Evolutionary conservation across 208 protist genomes (phyloP).

Genomic region (Wallacemonas collosoma): DNA sequence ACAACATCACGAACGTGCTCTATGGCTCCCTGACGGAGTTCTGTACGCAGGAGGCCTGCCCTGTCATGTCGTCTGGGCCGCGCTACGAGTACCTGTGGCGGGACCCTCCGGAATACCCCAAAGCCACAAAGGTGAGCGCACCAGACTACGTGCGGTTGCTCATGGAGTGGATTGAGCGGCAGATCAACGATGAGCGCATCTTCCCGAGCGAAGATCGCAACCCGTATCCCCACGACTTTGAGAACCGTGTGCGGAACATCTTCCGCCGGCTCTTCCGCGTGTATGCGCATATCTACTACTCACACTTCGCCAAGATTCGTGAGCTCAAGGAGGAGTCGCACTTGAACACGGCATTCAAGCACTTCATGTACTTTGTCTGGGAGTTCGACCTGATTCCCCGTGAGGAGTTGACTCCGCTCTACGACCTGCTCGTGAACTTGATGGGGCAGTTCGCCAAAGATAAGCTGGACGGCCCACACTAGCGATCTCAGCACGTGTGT

Average conservation of each 20-base stretch:
- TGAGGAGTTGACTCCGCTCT: conserved; percentile 79
- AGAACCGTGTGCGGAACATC: conserved; percentile 93
- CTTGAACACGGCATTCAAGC: conserved; percentile 97
- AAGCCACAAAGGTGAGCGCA: conserved; percentile 94
- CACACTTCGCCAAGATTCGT: conserved; percentile 96
- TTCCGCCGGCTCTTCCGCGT: conserved; percentile 98
- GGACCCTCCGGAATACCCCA: conserved; percentile 95
- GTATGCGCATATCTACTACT: conserved; percentile 99
- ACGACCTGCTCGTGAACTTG: conserved; percentile 81
- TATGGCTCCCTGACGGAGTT: conserved; percentile 99
- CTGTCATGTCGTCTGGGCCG: conserved; percentile 96
- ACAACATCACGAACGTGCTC: conserved; percentile 99
- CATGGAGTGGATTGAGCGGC: conserved; percentile 98
- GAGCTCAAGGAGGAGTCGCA: conserved; percentile 97
- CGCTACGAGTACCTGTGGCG: conserved; percentile 98
- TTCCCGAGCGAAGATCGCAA: conserved; percentile 95
- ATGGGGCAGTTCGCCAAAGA: conserved; percentile 85
- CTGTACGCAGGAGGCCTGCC: conserved; percentile 95
- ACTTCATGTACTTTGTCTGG: conserved; percentile 92
- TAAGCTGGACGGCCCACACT: conserved; percentile 36
- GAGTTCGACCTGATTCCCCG: conserved; percentile 87
- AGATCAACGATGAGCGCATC: conserved; percentile 96
- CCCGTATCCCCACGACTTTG: conserved; percentile 88
- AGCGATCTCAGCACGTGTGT: no score
- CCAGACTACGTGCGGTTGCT: conserved; percentile 98